These are phyloP conservation scores for Neonectria faginata DNA, from an alignment of 2,329 filamentous ascomycete genomes.

Conservation along the genomic window DNA sequence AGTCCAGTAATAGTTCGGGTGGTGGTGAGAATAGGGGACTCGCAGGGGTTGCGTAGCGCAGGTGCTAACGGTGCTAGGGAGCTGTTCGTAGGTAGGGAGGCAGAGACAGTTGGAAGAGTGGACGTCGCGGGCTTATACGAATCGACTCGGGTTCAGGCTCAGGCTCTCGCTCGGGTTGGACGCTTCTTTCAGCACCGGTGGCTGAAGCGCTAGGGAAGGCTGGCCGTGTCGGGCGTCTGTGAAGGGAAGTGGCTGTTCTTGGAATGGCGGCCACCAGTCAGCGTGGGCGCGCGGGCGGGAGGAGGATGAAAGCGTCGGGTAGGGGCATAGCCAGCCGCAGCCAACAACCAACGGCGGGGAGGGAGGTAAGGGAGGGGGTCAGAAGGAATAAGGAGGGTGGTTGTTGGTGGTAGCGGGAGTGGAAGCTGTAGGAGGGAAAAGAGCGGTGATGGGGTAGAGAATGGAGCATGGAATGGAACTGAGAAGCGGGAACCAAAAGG, in stretches of 20 bases:
- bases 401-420: constrained; percentile 13
- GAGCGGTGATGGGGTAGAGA: constrained; percentile 16
- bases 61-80: background rate
- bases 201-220: constrained; percentile 28
- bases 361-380: background rate
- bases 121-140: background rate
- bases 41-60: background rate
- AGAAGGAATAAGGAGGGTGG: constrained; percentile 6
- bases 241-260: constrained; percentile 44
- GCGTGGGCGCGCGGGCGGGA: constrained; percentile 35
- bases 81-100: constrained; percentile 4
- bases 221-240: constrained; percentile 41
- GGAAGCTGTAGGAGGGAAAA: constrained; percentile 8
- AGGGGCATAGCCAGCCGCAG: constrained; percentile 35
- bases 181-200: constrained; percentile 10
- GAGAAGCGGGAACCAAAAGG: constrained; percentile 9
- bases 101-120: constrained; percentile 5
- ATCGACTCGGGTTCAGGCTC: constrained; percentile 12
- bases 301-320: constrained; percentile 36
- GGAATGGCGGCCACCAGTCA: constrained; percentile 46
- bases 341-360: constrained; percentile 21
- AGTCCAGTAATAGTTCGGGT: background rate
- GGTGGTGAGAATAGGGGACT: constrained; percentile 13
- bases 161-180: constrained; percentile 15
- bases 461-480: background rate